Percentiles rank a stretch among this genome's conserved stretches.
phyloP scores from a whole-genome alignment of 805 yeast genomes.

The Myxozyma neotropica region DNA sequence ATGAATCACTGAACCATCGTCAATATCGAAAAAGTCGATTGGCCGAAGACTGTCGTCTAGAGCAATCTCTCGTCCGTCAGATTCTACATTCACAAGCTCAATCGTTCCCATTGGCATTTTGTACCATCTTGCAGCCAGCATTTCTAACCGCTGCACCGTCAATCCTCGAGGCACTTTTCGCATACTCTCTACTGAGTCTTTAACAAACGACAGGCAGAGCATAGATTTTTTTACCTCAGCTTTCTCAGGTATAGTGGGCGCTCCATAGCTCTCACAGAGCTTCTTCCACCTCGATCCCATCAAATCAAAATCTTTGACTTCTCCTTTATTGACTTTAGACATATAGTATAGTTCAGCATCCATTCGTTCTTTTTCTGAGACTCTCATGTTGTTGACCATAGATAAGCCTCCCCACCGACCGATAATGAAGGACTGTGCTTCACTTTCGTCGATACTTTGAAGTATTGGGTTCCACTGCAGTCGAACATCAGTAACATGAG shows the following conservation, averaged over 20 bases:
- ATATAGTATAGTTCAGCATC: slow-evolving; percentile 73
- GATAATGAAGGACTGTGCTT: slow-evolving; percentile 44
- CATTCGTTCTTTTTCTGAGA: slow-evolving; percentile 52
- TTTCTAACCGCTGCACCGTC: slow-evolving; percentile 23
- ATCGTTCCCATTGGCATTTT: slow-evolving; percentile 5
- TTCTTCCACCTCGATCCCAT: slow-evolving; percentile 47
- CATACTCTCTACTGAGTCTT: background rate
- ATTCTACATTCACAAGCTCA: background rate
- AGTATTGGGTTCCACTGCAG: slow-evolving; percentile 58
- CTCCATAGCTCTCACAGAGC: slow-evolving; percentile 39
- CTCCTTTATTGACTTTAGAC: slow-evolving; percentile 48
- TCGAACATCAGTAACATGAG: slow-evolving; percentile 51
- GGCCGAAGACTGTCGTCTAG: slow-evolving; percentile 22
- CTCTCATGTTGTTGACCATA: slow-evolving; percentile 60
- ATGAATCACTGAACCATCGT: slow-evolving; percentile 13
- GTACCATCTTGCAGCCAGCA: slow-evolving; percentile 19
- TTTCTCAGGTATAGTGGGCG: background rate
- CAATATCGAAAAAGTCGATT: slow-evolving; percentile 20
- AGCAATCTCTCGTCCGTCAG: slow-evolving; percentile 2
- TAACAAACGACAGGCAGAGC: background rate
- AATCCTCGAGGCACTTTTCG: slow-evolving; percentile 12
- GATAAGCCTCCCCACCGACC: slow-evolving; percentile 50
- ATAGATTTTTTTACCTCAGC: background rate
- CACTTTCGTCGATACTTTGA: slow-evolving; percentile 37
- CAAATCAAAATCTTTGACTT: slow-evolving; percentile 31